Base-by-base conservation (phyloP, 1,284 basidiomycete genomes). In the Hymenochaete sp. region DNA sequence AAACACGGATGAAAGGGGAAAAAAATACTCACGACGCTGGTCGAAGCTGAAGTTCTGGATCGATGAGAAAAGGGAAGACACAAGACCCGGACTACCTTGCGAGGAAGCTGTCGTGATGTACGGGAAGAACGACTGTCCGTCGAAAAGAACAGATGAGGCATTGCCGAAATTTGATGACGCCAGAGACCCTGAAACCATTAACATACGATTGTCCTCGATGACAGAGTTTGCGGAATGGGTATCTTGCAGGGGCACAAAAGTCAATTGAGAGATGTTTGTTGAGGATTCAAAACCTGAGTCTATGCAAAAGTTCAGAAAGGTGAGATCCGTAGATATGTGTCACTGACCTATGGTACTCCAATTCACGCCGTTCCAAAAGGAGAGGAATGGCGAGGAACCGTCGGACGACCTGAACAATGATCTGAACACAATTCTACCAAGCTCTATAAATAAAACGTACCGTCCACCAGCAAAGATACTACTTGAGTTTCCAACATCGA, bases 381-480 rank as follows among this genome's bases (percentile, higher is more conserved):
- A 70, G 48, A 96, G 63, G 66, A 90, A 95, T 0, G 88, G 69
- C 1, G 71, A 65, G 6, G 71, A 68, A 24, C 75, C 78, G 50
- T 81, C 73, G 6, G 61, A 63, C 3, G 77, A 70, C 29, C 77
- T 79, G 45, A 25, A 33, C 40, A 39, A 45, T 29, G 19, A 37
- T 11, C 7, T 48, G 27, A 51, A 38, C 45, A n/a, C 28, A 46
- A 43, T 42, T 26, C 27, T 21, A 31, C 21, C n/a, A 21, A 31
- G 13, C 4, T 36, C 4, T 5, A 19, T 18, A 19, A 38, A 14
- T 24, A 49, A 13, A 35, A 26, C 41, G 57, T 52, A 86, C 79
- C 76, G 75, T 48, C 95, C 95, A 35, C 92, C 88, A 36, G 87
- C 89, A 58, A 93, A 98, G 53, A 98, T 77, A 57, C 86, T 93